Evolutionary conservation across 345 rosid genomes (phyloP).

Genomic region (rapeseed (Brassica napus)): DNA sequence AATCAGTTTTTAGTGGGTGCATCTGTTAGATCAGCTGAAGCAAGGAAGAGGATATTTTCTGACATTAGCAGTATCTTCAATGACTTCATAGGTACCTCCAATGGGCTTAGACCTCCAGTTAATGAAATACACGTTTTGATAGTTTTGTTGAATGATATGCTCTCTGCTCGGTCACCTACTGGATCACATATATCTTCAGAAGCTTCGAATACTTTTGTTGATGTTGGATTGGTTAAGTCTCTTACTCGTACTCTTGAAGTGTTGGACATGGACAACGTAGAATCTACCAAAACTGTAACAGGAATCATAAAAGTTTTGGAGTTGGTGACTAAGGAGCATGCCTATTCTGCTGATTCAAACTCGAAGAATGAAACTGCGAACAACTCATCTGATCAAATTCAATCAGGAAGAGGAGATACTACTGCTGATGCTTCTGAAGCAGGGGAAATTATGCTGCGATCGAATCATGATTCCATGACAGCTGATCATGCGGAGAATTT

Average conservation of each 20-base stretch:
- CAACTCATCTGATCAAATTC: constrained; percentile 53
- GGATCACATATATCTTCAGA: constrained; percentile 84
- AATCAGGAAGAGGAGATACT: constrained; percentile 56
- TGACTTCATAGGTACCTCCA: constrained; percentile 62
- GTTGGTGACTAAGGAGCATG: constrained; percentile 90
- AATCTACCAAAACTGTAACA: constrained; percentile 83
- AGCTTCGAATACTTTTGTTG: constrained; percentile 87
- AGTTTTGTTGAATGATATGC: constrained; percentile 84
- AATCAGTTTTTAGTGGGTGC: constrained; percentile 85
- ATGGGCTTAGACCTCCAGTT: constrained; percentile 60
- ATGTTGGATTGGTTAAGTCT: constrained; percentile 81
- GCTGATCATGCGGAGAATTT: constrained; percentile 56
- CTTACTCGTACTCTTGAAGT: constrained; percentile 78
- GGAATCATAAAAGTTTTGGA: constrained; percentile 85
- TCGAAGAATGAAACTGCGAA: constrained; percentile 65
- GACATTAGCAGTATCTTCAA: constrained; percentile 68
- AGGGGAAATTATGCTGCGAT: constrained; percentile 55
- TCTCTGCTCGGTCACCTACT: constrained; percentile 78
- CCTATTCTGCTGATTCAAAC: constrained; percentile 58
- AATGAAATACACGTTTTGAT: constrained; percentile 64
- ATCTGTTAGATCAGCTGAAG: constrained; percentile 88
- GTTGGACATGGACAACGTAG: constrained; percentile 82
- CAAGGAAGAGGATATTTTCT: constrained; percentile 75
- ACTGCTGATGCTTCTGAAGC: constrained; percentile 56
- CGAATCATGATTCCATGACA: constrained; percentile 56